phyloP scores from a whole-genome alignment of 2,329 filamentous ascomycete species.

The Phialocephala sp. region DNA sequence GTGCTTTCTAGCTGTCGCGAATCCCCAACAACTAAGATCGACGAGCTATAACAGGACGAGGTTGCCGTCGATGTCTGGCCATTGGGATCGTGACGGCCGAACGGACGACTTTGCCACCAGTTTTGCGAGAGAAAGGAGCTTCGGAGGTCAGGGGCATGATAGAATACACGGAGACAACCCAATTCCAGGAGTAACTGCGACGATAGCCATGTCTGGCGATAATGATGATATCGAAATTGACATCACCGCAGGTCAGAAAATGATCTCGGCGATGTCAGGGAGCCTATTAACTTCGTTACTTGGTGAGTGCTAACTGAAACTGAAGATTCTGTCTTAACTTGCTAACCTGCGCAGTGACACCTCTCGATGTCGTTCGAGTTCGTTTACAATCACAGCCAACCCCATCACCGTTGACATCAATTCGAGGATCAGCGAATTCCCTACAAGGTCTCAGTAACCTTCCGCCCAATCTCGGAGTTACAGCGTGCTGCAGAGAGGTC shows the following conservation, averaged over 20 bases:
- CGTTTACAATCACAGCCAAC: constrained; percentile 84
- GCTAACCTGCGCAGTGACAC: constrained; percentile 70
- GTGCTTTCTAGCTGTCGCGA: constrained; percentile 5
- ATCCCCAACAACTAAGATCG: neutral
- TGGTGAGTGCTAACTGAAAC: constrained; percentile 60
- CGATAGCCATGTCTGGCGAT: constrained; percentile 40
- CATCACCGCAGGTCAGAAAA: constrained; percentile 86
- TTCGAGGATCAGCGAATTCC: constrained; percentile 60
- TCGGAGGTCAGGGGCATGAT: constrained; percentile 37
- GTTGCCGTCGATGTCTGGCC: constrained; percentile 31
- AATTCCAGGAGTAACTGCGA: constrained; percentile 36
- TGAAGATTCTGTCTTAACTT: neutral
- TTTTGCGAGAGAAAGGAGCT: constrained; percentile 26
- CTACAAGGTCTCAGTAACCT: constrained; percentile 65
- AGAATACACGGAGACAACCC: constrained; percentile 39
- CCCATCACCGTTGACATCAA: constrained; percentile 55
- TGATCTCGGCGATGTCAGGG: constrained; percentile 91
- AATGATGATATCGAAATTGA: constrained; percentile 56
- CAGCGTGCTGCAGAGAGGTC: constrained; percentile 93
- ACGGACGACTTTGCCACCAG: constrained; percentile 34
- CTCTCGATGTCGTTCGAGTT: constrained; percentile 94
- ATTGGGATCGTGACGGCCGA: constrained; percentile 33
- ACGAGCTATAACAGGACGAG: neutral
- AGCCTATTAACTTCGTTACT: constrained; percentile 89
- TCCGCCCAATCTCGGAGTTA: constrained; percentile 85